Percentiles rank a stretch among this genome's conserved stretches.
These are phyloP conservation scores for Solanum peruvianum DNA, from an alignment of 257 asterid species.

Conservation along the genomic window DNA sequence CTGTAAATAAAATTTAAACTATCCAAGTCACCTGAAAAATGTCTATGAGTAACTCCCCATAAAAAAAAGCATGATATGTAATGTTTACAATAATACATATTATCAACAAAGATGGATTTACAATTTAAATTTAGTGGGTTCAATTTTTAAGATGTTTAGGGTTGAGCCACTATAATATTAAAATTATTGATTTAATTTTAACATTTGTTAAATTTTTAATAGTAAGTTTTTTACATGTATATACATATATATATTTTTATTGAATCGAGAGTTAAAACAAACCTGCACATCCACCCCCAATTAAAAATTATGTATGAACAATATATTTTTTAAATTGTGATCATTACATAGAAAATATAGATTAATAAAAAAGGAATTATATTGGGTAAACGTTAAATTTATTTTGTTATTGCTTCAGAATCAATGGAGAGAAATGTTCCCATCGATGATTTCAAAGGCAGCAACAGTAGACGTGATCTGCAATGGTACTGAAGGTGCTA, in stretches of 20 bases:
- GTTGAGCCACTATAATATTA: neutral
- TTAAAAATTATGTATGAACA: neutral
- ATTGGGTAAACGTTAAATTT: neutral
- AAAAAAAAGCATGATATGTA: neutral
- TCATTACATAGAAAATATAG: neutral
- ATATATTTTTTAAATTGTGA: neutral
- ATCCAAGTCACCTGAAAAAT: neutral
- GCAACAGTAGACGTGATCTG: constrained; percentile 50
- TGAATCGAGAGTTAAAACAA: neutral
- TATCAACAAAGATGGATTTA: too few species aligned
- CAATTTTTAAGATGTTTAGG: neutral
- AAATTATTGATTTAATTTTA: neutral
- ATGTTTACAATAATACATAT: neutral
- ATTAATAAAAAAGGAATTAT: neutral
- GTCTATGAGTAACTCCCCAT: neutral
- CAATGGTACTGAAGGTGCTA: constrained; percentile 54
- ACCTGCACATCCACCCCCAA: neutral
- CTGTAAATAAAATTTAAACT: neutral
- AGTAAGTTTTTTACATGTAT: neutral
- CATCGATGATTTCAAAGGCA: constrained; percentile 63
- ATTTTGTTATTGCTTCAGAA: neutral
- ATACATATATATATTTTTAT: too few species aligned
- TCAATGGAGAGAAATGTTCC: constrained; percentile 47
- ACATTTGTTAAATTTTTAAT: neutral
- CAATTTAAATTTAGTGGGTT: neutral